Conservation (phyloP, 2,329 filamentous ascomycete species). For the Pseudocercospora eumusae region DNA sequence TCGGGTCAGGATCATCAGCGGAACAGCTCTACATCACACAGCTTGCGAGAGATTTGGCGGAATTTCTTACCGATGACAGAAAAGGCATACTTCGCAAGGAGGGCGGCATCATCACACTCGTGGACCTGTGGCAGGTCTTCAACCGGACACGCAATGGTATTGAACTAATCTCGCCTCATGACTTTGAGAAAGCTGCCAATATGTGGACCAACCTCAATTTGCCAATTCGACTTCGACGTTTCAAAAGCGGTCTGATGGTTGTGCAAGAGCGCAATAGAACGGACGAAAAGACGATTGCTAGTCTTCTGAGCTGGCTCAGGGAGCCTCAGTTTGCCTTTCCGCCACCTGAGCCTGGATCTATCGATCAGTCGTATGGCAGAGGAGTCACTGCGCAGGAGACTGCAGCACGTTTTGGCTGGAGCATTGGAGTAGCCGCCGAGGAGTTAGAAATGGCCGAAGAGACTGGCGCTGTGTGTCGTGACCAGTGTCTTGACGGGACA, state of each 20-base stretch:
- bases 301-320: conserved; percentile 74
- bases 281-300: conserved; percentile 82
- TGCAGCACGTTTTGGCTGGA: conserved; percentile 92
- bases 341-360: conserved; percentile 64
- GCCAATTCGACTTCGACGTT: conserved; percentile 81
- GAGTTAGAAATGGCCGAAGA: conserved; percentile 98
- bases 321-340: conserved; percentile 45
- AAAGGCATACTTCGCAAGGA: conserved; percentile 74
- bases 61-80: conserved; percentile 84
- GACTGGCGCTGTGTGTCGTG: conserved; percentile 79
- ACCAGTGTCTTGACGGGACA: conserved; percentile 86
- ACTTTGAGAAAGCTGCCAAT: conserved; percentile 86
- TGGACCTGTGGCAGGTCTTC: conserved; percentile 92
- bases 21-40: conserved; percentile 89
- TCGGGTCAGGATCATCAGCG: conserved; percentile 69
- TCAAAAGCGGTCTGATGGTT: conserved; percentile 91
- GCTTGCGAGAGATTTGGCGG: conserved; percentile 78
- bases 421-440: conserved; percentile 90
- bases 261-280: conserved; percentile 86
- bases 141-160: conserved; percentile 91
- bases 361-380: conserved; percentile 74
- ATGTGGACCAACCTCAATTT: conserved; percentile 86
- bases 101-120: conserved; percentile 84
- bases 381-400: conserved; percentile 88
- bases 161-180: conserved; percentile 85